Evolutionary conservation across 2,329 filamentous ascomycete genomes (phyloP).

Genomic region (Verticillium isaacii): DNA sequence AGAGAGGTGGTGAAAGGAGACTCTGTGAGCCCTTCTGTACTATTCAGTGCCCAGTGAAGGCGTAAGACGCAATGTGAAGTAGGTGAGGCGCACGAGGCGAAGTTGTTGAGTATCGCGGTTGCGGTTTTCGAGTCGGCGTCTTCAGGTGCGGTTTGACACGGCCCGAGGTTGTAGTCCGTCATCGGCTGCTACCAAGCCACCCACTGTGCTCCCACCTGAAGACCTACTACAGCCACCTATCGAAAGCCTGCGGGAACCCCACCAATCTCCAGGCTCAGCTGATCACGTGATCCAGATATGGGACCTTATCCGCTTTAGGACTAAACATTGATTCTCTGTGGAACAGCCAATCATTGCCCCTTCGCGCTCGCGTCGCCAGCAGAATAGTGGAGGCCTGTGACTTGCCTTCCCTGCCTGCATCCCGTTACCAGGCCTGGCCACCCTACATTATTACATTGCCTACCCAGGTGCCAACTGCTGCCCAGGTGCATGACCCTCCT

Average conservation of each 20-base stretch:
- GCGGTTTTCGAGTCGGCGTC: constrained; percentile 1
- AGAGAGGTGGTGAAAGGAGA: background rate
- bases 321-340: too few relatives aligned
- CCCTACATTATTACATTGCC: background rate
- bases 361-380: too few relatives aligned
- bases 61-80: background rate
- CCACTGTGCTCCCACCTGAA: too few relatives aligned
- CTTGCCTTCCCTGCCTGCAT: background rate
- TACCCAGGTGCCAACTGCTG: background rate
- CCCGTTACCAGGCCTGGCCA: background rate
- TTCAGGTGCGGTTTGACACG: constrained; percentile 27
- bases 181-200: background rate
- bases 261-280: too few relatives aligned
- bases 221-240: too few relatives aligned
- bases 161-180: constrained; percentile 25
- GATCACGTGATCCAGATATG: too few relatives aligned
- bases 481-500: background rate
- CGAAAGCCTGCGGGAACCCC: too few relatives aligned
- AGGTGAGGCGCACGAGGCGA: background rate
- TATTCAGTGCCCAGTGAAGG: background rate
- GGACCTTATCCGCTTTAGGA: too few relatives aligned
- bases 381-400: too few relatives aligned
- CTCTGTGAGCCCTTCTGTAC: background rate
- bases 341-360: too few relatives aligned
- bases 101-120: background rate